Base-by-base conservation (phyloP, 2,329 filamentous ascomycete genomes). In the Cercospora sesami region DNA sequence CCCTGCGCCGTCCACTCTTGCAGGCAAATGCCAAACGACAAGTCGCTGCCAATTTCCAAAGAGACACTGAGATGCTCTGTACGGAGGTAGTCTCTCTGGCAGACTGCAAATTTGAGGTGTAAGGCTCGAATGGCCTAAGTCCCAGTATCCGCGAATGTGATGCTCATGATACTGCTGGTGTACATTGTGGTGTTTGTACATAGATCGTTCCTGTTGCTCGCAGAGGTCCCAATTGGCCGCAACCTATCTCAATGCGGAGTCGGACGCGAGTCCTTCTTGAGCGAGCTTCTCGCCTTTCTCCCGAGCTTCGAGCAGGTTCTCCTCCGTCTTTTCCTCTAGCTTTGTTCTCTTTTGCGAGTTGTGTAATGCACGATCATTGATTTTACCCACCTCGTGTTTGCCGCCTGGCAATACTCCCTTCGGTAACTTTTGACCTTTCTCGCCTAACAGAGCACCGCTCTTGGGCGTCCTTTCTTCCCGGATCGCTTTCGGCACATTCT, bases 361-460 rank as follows among this genome's bases (percentile, higher is more conserved):
- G 21, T 71, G 66, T 68, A 71, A 73, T 33, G 74, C 72, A 45
- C 75, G 69, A 39, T 72, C 71, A 63, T 77, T 66, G 45, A 76
- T 73, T 66, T 74, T 76, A 16, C 75, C 75, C 6, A 74, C 73
- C 60, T 73, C 73, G 60, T 76, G 75, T 70, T 72, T 73, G 4
- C 76, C 76, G 23, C 74, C 74, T 1, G 75, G 75, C 68, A 77
- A 61, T n/a, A 78, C 76, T 48, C 75, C 76, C 58, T 75, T 67
- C 2, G 74, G 74, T 64, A 78, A 42, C 68, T 77, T 78, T 65
- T 78, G 75, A 2, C 75, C 75, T 73, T 77, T 76, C 60, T 72
- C 70, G 4, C 74, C 76, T n/a, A 73, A 30, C 16, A 73, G 67
- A 21, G 73, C 75, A 31, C 69, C 75, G 30, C 70, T 69, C 16